These are phyloP conservation scores for Citrus glauca DNA, from an alignment of 345 rosid species.

Conservation along the genomic window DNA sequence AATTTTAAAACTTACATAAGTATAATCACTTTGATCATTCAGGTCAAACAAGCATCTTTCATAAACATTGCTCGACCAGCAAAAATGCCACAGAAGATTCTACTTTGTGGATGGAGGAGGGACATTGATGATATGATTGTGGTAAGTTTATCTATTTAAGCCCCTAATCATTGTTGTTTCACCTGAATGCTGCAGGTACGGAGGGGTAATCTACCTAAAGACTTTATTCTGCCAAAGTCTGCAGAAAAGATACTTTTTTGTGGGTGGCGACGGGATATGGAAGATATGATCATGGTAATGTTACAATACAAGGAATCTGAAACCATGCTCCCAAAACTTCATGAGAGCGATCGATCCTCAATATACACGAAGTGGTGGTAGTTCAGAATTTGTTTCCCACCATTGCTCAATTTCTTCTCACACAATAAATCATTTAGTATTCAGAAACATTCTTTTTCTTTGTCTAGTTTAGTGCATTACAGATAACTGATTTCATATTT, in stretches of 20 bases:
- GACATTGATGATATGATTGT: slow-evolving; percentile 87
- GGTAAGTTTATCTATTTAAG: slow-evolving; percentile 58
- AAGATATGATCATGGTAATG: slow-evolving; percentile 78
- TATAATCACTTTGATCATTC: slow-evolving; percentile 56
- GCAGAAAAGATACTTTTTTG: slow-evolving; percentile 64
- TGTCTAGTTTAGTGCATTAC: background rate
- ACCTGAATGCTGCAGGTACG: slow-evolving; percentile 62
- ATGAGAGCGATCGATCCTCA: slow-evolving; percentile 18
- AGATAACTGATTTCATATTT: background rate
- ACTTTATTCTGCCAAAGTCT: slow-evolving; percentile 50
- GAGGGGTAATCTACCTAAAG: slow-evolving; percentile 62
- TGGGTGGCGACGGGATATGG: slow-evolving; percentile 87
- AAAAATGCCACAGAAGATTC: slow-evolving; percentile 82
- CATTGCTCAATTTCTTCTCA: slow-evolving; percentile 8
- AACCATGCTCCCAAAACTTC: slow-evolving; percentile 20
- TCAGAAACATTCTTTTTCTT: background rate
- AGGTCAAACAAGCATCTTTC: slow-evolving; percentile 67
- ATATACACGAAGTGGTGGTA: slow-evolving; percentile 25
- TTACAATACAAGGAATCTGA: slow-evolving; percentile 25
- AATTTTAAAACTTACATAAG: slow-evolving; percentile 31
- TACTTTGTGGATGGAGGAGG: slow-evolving; percentile 87
- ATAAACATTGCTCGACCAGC: slow-evolving; percentile 45
- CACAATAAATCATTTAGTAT: slow-evolving; percentile 11
- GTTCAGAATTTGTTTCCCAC: slow-evolving; percentile 9
- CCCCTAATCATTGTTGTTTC: slow-evolving; percentile 57